phyloP scores from a whole-genome alignment of 208 protist genomes.

The Crithidia fasciculata region DNA sequence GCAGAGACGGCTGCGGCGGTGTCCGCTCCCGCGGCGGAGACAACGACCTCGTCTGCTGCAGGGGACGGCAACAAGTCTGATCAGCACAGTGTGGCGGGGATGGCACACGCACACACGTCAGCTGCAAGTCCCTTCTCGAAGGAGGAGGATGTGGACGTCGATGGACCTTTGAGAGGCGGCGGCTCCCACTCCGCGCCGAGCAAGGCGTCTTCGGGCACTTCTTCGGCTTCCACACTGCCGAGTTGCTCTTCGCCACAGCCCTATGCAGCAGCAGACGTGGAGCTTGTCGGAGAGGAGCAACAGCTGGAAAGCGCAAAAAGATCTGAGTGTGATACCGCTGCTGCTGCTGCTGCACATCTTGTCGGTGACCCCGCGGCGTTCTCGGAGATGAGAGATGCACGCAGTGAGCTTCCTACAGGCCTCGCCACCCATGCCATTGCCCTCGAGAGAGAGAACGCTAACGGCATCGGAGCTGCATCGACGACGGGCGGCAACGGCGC shows the following conservation, averaged over 20 bases:
- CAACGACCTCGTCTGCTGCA: not conserved
- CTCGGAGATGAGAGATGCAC: not conserved
- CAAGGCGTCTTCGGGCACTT: not conserved
- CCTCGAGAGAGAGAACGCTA: too few species aligned
- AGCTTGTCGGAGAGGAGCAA: too few species aligned
- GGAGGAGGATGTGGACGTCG: slow-evolving; percentile 16
- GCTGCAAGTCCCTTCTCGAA: not conserved
- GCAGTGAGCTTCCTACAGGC: not conserved
- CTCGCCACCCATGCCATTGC: slow-evolving; percentile 26
- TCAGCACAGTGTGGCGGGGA: not conserved
- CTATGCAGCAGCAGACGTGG: too few species aligned
- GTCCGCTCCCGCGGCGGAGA: not conserved
- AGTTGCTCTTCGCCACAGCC: not conserved
- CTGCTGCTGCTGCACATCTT: not conserved
- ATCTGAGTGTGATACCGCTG: not conserved
- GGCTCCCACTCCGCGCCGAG: not conserved
- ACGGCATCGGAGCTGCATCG: too few species aligned
- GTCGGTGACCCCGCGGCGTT: too few species aligned
- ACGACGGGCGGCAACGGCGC: not conserved
- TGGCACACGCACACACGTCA: not conserved
- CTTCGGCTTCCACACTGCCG: slow-evolving; percentile 8
- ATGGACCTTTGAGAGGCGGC: not conserved
- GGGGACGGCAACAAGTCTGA: too few species aligned
- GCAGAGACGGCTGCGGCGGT: not conserved
- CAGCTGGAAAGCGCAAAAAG: too few species aligned